phyloP scores from a whole-genome alignment of 176 grass and related monocot species.

The Oryza meridionalis region DNA sequence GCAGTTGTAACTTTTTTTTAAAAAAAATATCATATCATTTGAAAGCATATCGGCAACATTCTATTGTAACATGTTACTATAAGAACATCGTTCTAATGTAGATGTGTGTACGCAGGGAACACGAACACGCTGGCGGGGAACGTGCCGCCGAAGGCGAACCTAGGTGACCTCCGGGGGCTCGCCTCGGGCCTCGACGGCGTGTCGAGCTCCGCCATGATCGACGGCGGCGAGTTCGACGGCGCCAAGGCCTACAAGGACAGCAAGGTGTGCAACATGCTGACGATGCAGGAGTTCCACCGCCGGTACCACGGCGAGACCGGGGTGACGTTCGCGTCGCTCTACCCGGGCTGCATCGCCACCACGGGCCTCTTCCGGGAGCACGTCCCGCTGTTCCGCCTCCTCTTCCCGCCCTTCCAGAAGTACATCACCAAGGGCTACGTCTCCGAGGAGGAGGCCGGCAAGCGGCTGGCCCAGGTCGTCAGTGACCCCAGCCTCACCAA shows the following conservation, averaged over 20 bases:
- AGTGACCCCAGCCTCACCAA: constrained; percentile 91
- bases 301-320: constrained; percentile 93
- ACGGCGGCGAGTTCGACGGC: constrained; percentile 87
- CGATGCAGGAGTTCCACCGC: constrained; percentile 90
- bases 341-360: constrained; percentile 97
- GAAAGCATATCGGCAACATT: too few relatives aligned
- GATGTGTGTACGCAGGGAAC: constrained; percentile 47
- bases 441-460: constrained; percentile 93
- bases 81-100: too few relatives aligned
- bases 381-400: constrained; percentile 78
- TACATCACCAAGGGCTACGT: constrained; percentile 97
- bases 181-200: constrained; percentile 68
- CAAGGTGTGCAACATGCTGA: constrained; percentile 99
- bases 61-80: too few relatives aligned
- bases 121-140: constrained; percentile 92
- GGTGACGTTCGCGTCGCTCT: constrained; percentile 84
- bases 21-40: too few relatives aligned
- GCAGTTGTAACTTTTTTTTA: too few relatives aligned
- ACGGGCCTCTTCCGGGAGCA: constrained; percentile 90
- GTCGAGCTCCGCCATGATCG: constrained; percentile 78
- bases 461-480: constrained; percentile 92
- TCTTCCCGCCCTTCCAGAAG: constrained; percentile 98
- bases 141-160: constrained; percentile 96
- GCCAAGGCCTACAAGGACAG: constrained; percentile 99
- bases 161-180: constrained; percentile 81